Evolutionary conservation across 768 basidiomycete species (phyloP).

Genomic region (Stropharia rugosoannulata): DNA sequence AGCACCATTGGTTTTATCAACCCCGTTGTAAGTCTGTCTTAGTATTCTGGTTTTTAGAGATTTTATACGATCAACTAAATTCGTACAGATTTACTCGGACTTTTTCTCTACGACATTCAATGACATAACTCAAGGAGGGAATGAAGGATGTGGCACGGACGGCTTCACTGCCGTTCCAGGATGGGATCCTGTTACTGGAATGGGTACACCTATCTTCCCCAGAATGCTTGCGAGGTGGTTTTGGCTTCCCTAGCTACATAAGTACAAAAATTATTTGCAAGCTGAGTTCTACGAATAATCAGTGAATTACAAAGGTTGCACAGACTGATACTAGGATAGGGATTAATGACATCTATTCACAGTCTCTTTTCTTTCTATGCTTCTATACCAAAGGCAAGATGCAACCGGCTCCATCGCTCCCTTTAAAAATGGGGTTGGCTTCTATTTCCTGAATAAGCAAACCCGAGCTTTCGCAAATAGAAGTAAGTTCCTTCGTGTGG

Average conservation of each 20-base stretch:
- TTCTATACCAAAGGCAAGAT: too few relatives aligned
- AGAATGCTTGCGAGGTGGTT: slow-evolving; percentile 34
- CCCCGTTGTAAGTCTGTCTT: slow-evolving; percentile 29
- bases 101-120: slow-evolving; percentile 41
- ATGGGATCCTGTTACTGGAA: slow-evolving; percentile 49
- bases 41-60: not conserved
- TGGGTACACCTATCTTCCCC: slow-evolving; percentile 46
- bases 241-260: slow-evolving; percentile 16
- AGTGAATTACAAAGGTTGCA: too few relatives aligned
- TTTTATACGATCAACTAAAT: not conserved
- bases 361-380: too few relatives aligned
- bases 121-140: slow-evolving; percentile 46
- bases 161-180: slow-evolving; percentile 35
- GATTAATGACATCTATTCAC: too few relatives aligned
- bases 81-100: slow-evolving; percentile 41
- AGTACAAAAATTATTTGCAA: not conserved
- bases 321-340: too few relatives aligned
- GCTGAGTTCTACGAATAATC: not conserved
- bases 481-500: too few relatives aligned
- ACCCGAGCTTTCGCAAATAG: too few relatives aligned
- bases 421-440: too few relatives aligned
- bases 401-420: too few relatives aligned
- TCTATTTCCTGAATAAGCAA: too few relatives aligned
- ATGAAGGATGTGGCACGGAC: slow-evolving; percentile 41
- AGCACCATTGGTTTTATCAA: slow-evolving; percentile 49